Conservation (phyloP, 345 rosid species). For the Mangifera indica region DNA sequence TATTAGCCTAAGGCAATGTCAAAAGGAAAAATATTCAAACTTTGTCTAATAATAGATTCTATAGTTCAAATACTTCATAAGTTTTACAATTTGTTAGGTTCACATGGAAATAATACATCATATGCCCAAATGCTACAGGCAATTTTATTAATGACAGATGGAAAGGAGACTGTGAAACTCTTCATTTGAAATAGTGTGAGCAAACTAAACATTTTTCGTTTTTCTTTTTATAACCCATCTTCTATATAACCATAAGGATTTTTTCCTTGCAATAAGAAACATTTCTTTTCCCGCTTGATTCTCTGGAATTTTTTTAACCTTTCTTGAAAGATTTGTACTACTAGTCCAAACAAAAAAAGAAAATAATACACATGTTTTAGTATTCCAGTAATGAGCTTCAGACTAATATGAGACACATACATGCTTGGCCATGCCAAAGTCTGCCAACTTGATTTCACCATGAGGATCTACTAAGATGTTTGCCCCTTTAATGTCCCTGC, state of each 20-base stretch:
- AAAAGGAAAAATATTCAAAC: background rate
- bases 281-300: background rate
- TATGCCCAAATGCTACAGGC: background rate
- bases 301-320: background rate
- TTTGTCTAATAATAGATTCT: background rate
- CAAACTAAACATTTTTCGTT: too few species aligned
- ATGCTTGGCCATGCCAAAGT: slow-evolving; percentile 99
- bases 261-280: background rate
- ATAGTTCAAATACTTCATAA: background rate
- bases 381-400: slow-evolving; percentile 1
- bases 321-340: too few species aligned
- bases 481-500: slow-evolving; percentile 97
- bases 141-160: background rate
- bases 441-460: slow-evolving; percentile 93
- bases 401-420: slow-evolving; percentile 38
- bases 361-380: background rate
- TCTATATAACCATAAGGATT: background rate
- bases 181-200: background rate
- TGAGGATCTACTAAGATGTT: slow-evolving; percentile 93
- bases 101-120: background rate
- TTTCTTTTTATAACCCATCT: too few species aligned
- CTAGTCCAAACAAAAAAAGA: background rate
- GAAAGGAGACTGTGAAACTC: background rate
- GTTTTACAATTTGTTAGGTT: background rate
- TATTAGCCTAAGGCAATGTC: slow-evolving; percentile 8